Percentiles rank a stretch among this genome's conserved stretches.
Evolutionary conservation across 177 flowering plant genomes (phyloP).

Genomic region (Telopea speciosissima): DNA sequence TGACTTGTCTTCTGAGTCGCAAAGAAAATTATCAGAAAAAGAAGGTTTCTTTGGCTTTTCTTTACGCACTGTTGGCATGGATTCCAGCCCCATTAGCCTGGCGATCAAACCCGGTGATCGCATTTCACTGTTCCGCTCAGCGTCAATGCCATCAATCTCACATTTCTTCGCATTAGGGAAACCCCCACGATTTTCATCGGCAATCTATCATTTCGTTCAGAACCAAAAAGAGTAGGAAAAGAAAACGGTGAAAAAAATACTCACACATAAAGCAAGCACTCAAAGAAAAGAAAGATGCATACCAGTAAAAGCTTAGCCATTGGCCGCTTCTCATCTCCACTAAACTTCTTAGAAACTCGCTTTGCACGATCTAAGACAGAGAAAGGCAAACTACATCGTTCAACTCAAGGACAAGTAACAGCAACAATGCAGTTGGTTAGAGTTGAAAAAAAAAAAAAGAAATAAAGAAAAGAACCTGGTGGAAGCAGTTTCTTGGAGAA

Average conservation of each 20-base stretch:
- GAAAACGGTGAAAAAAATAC: too few species aligned
- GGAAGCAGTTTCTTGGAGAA: constrained; percentile 72
- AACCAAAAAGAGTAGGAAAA: not conserved
- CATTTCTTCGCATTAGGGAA: constrained; percentile 50
- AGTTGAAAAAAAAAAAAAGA: not conserved
- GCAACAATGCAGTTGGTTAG: not conserved
- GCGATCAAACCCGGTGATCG: constrained; percentile 71
- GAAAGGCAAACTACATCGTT: not conserved
- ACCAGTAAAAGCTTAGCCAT: constrained; percentile 70
- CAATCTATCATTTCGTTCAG: constrained; percentile 42
- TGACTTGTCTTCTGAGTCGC: constrained; percentile 19
- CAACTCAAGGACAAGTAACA: not conserved
- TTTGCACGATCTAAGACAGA: constrained; percentile 32
- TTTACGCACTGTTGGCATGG: constrained; percentile 46
- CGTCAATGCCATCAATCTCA: constrained; percentile 20
- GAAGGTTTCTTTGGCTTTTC: constrained; percentile 35
- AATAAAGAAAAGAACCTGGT: constrained; percentile 38
- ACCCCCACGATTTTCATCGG: constrained; percentile 83
- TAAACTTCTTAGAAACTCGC: constrained; percentile 57
- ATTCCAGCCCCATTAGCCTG: constrained; percentile 89
- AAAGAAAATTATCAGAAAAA: constrained; percentile 13
- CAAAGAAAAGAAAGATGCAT: constrained; percentile 13
- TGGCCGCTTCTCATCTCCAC: constrained; percentile 67
- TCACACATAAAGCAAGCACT: not conserved
- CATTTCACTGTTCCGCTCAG: constrained; percentile 39